Percentiles rank a stretch among this genome's conserved stretches.
Conservation (phyloP, 768 basidiomycete species). For the Boletus rufocinnamomeus region DNA sequence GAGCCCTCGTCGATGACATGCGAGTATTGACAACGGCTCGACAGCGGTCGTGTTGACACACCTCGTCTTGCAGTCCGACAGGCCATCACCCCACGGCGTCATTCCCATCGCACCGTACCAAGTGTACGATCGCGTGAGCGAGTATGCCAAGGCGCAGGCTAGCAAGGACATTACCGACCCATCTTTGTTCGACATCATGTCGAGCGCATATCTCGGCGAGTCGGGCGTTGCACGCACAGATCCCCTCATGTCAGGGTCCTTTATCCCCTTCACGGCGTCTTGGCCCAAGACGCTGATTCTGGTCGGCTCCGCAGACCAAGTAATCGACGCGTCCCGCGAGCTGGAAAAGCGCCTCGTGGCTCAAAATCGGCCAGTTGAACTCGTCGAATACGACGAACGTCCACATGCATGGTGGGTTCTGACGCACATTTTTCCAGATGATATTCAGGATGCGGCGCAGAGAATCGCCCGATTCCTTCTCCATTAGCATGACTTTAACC, state of each 20-base stretch:
- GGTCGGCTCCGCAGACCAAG: conserved; percentile 19
- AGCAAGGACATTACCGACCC: conserved; percentile 1
- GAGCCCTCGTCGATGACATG: no score
- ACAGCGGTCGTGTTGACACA: conserved; percentile 28
- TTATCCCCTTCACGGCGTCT: conserved; percentile 14
- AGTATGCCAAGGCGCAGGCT: neutral
- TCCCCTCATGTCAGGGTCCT: conserved; percentile 21
- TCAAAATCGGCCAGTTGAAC: conserved; percentile 11
- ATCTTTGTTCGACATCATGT: neutral
- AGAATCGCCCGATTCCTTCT: conserved; percentile 17
- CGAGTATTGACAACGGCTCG: neutral
- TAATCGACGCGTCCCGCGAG: conserved; percentile 14
- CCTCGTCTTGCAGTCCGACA: conserved; percentile 51
- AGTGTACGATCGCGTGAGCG: conserved; percentile 2
- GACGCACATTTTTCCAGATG: conserved; percentile 16
- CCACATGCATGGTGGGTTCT: conserved; percentile 29
- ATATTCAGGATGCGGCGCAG: conserved; percentile 11
- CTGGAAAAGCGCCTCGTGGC: conserved; percentile 10
- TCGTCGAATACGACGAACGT: conserved; percentile 27
- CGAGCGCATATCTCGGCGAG: conserved; percentile 13
- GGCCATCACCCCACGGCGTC: conserved; percentile 53
- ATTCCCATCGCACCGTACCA: conserved; percentile 52
- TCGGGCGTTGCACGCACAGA: conserved; percentile 11
- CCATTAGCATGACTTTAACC: neutral
- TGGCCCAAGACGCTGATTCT: conserved; percentile 30